Base-by-base conservation (phyloP, 78 protist genomes). In the Anaeramoeba flamelloides region DNA sequence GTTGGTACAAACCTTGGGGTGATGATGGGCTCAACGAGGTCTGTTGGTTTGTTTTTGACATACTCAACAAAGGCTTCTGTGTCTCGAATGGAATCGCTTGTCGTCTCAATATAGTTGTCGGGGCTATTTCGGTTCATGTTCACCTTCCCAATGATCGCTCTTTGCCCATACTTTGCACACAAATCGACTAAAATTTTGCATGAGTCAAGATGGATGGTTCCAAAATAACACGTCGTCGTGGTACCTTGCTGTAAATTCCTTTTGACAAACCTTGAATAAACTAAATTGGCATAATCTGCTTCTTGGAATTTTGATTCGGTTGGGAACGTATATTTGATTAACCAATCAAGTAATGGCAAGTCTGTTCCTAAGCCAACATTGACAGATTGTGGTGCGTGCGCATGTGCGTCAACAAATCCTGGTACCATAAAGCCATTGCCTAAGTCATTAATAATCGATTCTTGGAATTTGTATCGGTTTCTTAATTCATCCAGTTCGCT, bases 371-470 rank as follows among this genome's bases (percentile, higher is more conserved):
- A 83, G 34, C 94, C 95, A 1, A 89, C 77, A 75, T 82, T 80
- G 31, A 76, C 87, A 39, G 81, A 89, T 69, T 91, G 96, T 37
- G 96, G 94, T 22, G 95, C 94, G 80, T 92, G 96, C 0, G 81
- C 80, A 36, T 92, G 96, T 1, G 93, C 87, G 74, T 92, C 96
- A 77, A 92, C 64, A 17, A 91, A 78, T 8, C 96, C 96, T 1
- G 96, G 95, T 0, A 91, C 36, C 30, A 91, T 32, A 38, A 92
- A 89, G 75, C 81, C n/a, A n/a, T n/a, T n/a, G n/a, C n/a, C n/a
- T n/a, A n/a, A n/a, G n/a, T n/a, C n/a, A n/a, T n/a, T n/a, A n/a
- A n/a, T n/a, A n/a, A n/a, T n/a, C n/a, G n/a, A n/a, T n/a, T n/a
- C n/a, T n/a, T n/a, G n/a, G n/a, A n/a, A n/a, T n/a, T n/a, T n/a